Conservation (phyloP, 768 basidiomycete species). For the Pleurotus tuoliensis region DNA sequence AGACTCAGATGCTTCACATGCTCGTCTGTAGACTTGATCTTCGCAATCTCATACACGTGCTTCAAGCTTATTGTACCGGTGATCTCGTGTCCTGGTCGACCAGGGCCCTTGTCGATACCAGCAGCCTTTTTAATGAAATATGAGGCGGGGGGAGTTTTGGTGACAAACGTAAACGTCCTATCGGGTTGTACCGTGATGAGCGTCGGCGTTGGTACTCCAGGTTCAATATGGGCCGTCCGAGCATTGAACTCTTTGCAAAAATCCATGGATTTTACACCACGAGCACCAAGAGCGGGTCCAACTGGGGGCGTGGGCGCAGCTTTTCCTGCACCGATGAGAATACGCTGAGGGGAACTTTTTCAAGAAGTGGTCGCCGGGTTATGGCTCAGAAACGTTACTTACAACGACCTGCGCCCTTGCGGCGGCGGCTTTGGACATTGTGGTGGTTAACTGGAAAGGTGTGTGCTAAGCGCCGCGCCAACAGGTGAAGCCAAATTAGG, state of each 20-base stretch:
- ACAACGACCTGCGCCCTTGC: conserved; percentile 76
- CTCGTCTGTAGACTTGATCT: conserved; percentile 90
- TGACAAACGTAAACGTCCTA: conserved; percentile 90
- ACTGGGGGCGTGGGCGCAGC: conserved; percentile 95
- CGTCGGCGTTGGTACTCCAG: conserved; percentile 88
- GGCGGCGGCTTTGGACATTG: conserved; percentile 66
- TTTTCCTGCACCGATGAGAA: conserved; percentile 89
- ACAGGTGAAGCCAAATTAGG: conserved; percentile 2
- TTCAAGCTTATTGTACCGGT: conserved; percentile 87
- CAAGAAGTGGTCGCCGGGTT: conserved; percentile 9
- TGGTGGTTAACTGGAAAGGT: not conserved
- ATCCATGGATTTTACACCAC: conserved; percentile 99
- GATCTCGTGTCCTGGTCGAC: conserved; percentile 73
- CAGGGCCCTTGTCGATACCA: conserved; percentile 87
- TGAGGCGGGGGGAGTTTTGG: conserved; percentile 85
- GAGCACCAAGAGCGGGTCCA: conserved; percentile 94
- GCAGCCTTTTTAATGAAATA: conserved; percentile 91
- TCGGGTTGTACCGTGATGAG: conserved; percentile 91
- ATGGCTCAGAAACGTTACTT: conserved; percentile 19
- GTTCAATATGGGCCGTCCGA: conserved; percentile 83
- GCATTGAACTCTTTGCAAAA: conserved; percentile 99
- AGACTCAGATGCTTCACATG: conserved; percentile 83
- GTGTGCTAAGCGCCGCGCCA: not conserved
- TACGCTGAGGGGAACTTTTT: conserved; percentile 44
- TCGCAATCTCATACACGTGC: conserved; percentile 98